These are phyloP conservation scores for Myriangium duriaei DNA, from an alignment of 2,329 filamentous ascomycete genomes.

Conservation along the genomic window DNA sequence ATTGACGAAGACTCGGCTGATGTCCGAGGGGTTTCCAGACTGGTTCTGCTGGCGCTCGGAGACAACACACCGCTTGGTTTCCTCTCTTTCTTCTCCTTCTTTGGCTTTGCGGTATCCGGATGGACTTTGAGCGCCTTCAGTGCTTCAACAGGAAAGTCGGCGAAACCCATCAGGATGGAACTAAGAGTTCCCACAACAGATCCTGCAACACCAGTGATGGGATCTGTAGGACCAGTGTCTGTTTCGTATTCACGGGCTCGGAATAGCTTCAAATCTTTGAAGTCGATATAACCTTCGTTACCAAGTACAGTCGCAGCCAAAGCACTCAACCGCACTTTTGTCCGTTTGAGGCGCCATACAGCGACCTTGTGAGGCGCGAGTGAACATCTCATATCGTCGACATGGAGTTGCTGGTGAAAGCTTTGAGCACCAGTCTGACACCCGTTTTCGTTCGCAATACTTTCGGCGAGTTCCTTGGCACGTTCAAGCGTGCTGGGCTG, in stretches of 20 bases:
- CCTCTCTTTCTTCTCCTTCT: slow-evolving; percentile 5
- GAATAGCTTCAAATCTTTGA: slow-evolving; percentile 56
- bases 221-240: slow-evolving; percentile 63
- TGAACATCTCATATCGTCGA: slow-evolving; percentile 52
- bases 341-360: slow-evolving; percentile 58
- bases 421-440: slow-evolving; percentile 26
- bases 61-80: neutral
- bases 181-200: slow-evolving; percentile 66
- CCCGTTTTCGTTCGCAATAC: slow-evolving; percentile 30
- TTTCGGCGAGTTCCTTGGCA: slow-evolving; percentile 25
- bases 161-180: slow-evolving; percentile 66
- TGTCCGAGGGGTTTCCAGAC: slow-evolving; percentile 1
- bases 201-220: slow-evolving; percentile 61
- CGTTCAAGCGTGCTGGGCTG: slow-evolving; percentile 21
- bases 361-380: slow-evolving; percentile 55
- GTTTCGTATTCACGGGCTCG: slow-evolving; percentile 55
- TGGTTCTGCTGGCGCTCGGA: neutral
- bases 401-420: slow-evolving; percentile 39
- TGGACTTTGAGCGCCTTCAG: slow-evolving; percentile 33
- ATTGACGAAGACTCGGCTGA: slow-evolving; percentile 2
- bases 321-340: slow-evolving; percentile 52
- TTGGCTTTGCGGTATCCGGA: slow-evolving; percentile 10
- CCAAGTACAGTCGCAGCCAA: slow-evolving; percentile 57
- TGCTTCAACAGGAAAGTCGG: slow-evolving; percentile 51
- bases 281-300: slow-evolving; percentile 48